Percentiles rank a stretch among this genome's conserved stretches.
Conservation (phyloP, 1,284 basidiomycete species). For the Leccinum pachyderme region DNA sequence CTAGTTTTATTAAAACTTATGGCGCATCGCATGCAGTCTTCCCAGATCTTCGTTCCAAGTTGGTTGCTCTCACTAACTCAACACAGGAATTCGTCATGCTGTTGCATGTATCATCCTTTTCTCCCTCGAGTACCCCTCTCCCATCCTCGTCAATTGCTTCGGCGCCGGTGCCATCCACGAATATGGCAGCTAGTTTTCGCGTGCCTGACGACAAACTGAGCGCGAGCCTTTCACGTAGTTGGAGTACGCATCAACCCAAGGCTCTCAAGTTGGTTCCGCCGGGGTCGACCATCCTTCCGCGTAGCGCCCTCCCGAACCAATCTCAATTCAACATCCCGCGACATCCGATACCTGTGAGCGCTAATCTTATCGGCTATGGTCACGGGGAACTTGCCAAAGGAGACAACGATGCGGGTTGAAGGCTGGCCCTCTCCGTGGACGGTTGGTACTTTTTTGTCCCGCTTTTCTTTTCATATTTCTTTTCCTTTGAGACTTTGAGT, state of each 20-base stretch:
- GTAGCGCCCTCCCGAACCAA: slow-evolving; percentile 55
- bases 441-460: slow-evolving; percentile 5
- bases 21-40: slow-evolving; percentile 55
- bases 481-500: slow-evolving; percentile 2
- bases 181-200: slow-evolving; percentile 9
- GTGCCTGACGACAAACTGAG: slow-evolving; percentile 44
- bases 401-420: slow-evolving; percentile 22
- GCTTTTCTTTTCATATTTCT: neutral
- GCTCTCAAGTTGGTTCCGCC: slow-evolving; percentile 40
- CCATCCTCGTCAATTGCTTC: slow-evolving; percentile 59
- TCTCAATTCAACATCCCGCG: slow-evolving; percentile 44
- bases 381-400: slow-evolving; percentile 17
- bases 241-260: slow-evolving; percentile 50
- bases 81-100: slow-evolving; percentile 79
- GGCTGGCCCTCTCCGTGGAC: slow-evolving; percentile 31
- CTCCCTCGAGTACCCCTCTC: slow-evolving; percentile 51
- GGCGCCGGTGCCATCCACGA: slow-evolving; percentile 10
- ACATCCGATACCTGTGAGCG: slow-evolving; percentile 2
- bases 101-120: slow-evolving; percentile 76
- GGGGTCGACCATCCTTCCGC: slow-evolving; percentile 40
- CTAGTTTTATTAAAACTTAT: slow-evolving; percentile 61
- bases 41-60: slow-evolving; percentile 56
- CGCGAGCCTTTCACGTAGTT: slow-evolving; percentile 59
- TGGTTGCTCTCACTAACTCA: slow-evolving; percentile 70
- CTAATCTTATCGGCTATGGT: slow-evolving; percentile 7